Conservation (phyloP, 345 rosid species). For the Populus tremula region DNA sequence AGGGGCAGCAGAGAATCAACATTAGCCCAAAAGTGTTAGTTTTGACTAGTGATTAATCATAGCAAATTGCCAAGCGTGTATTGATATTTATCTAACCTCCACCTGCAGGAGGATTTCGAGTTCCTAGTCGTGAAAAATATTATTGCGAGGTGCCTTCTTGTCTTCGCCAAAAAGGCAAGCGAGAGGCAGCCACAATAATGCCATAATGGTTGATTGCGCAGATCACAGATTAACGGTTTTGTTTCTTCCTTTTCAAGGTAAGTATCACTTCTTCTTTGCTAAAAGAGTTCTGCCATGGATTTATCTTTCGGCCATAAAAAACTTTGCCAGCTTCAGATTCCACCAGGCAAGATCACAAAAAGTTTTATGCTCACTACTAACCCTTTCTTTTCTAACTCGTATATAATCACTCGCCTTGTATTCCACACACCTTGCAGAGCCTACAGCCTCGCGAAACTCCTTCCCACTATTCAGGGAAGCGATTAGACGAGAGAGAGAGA, state of each 20-base stretch:
- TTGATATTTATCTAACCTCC: not conserved
- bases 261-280: slow-evolving; percentile 13
- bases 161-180: not conserved
- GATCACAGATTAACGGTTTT: not conserved
- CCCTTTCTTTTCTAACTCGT: not conserved
- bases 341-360: slow-evolving; percentile 21
- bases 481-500: too few relatives aligned
- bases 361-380: not conserved
- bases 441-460: not conserved
- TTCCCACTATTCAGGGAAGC: not conserved
- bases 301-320: slow-evolving; percentile 23
- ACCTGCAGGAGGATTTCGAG: not conserved
- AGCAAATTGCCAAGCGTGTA: too few relatives aligned
- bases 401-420: not conserved
- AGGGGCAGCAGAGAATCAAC: not conserved
- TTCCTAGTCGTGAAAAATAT: too few relatives aligned
- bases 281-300: not conserved
- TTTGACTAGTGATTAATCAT: too few relatives aligned
- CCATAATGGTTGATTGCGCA: not conserved
- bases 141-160: slow-evolving; percentile 2
- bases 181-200: not conserved
- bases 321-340: slow-evolving; percentile 31
- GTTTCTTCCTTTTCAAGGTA: slow-evolving; percentile 31
- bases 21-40: not conserved
- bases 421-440: slow-evolving; percentile 4